Evolutionary conservation across 176 grass and related monocot species (phyloP).

Genomic region (Sorghum bicolor): DNA sequence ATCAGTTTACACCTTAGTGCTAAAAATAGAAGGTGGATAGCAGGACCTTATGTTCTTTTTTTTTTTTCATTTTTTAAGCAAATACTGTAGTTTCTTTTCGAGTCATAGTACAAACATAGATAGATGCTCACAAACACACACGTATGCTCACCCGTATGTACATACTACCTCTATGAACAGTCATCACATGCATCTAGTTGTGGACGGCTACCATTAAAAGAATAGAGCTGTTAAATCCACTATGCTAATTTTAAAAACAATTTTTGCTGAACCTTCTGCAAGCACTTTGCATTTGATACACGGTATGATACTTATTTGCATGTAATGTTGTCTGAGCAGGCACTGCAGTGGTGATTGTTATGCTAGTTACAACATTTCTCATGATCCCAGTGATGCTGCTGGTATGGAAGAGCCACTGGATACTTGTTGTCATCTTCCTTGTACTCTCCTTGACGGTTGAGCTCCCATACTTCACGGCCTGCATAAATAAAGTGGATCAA

Average conservation of each 20-base stretch:
- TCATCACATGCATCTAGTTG: background rate
- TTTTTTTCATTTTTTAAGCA: background rate
- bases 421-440: constrained; percentile 60
- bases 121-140: background rate
- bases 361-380: constrained; percentile 82
- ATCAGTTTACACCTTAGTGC: background rate
- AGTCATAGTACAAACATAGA: background rate
- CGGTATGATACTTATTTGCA: background rate
- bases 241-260: background rate
- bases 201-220: background rate
- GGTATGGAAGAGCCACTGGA: constrained; percentile 80
- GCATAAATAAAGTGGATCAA: constrained; percentile 64
- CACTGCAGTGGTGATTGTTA: constrained; percentile 84
- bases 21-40: constrained; percentile 3
- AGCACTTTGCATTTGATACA: constrained; percentile 3
- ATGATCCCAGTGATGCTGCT: constrained; percentile 81
- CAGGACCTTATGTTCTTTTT: background rate
- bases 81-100: background rate
- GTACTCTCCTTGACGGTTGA: constrained; percentile 61
- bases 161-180: background rate
- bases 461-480: constrained; percentile 54
- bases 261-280: background rate
- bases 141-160: background rate
- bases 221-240: background rate
- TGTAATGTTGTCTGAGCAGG: constrained; percentile 44